A percentile compares a stretch with the other conserved stretches of the same genome.
phyloP scores from a whole-genome alignment of 108 stramenopile genomes.

The Hondaea fermentalgiana region DNA sequence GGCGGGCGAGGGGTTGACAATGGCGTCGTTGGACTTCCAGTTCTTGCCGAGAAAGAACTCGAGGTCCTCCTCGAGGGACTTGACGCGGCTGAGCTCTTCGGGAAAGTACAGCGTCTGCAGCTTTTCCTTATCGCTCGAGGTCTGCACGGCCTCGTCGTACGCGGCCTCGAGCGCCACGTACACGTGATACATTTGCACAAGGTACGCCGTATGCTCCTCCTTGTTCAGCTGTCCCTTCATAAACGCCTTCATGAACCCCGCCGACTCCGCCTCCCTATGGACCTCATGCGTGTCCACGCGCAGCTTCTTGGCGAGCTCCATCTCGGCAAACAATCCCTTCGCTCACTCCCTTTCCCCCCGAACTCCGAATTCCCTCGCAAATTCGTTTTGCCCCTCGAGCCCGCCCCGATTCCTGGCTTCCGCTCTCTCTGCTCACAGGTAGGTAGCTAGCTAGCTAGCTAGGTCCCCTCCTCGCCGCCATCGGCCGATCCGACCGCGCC shows the following conservation, averaged over 20 bases:
- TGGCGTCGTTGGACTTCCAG: neutral
- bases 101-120: neutral
- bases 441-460: too few relatives aligned
- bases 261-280: neutral
- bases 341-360: too few relatives aligned
- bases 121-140: neutral
- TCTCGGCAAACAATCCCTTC: too few relatives aligned
- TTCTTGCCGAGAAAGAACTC: neutral
- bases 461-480: too few relatives aligned
- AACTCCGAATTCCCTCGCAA: too few relatives aligned
- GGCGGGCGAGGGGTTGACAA: neutral
- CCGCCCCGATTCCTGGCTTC: too few relatives aligned
- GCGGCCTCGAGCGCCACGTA: neutral
- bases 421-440: too few relatives aligned
- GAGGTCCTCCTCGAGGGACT: neutral
- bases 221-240: neutral
- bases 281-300: neutral
- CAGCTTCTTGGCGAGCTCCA: neutral
- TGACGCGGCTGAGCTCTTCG: neutral
- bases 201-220: neutral
- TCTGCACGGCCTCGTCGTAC: constrained; percentile 21
- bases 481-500: too few relatives aligned
- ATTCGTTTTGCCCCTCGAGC: too few relatives aligned
- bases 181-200: neutral
- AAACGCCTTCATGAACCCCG: neutral